A percentile compares a stretch with the other conserved stretches of the same genome.
Evolutionary conservation across 345 rosid genomes (phyloP).

Genomic region (Xanthoceras sorbifolium): DNA sequence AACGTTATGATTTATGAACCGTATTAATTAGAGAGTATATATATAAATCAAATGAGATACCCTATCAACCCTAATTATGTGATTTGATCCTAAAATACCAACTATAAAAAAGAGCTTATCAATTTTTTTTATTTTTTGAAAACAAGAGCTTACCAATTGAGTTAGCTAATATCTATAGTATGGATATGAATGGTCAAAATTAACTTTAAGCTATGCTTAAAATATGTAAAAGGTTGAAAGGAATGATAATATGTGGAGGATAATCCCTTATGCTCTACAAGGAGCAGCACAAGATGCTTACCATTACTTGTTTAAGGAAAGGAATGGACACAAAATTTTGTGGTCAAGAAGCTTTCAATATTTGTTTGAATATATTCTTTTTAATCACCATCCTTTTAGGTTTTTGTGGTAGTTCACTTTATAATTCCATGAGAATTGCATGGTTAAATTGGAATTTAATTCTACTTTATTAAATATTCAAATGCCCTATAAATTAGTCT

Average conservation of each 20-base stretch:
- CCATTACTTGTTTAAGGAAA: background rate
- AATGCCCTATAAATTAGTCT: background rate
- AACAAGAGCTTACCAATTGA: no score
- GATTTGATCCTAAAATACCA: no score
- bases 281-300: background rate
- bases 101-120: no score
- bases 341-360: background rate
- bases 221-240: background rate
- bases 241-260: constrained; percentile 13
- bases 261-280: background rate
- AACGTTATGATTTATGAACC: no score
- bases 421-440: background rate
- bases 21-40: no score
- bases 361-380: constrained; percentile 15
- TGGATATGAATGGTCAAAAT: background rate
- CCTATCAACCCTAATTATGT: no score
- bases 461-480: background rate
- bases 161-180: no score
- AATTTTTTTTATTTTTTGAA: no score
- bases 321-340: background rate
- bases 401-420: background rate
- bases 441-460: background rate
- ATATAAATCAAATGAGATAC: no score
- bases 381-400: background rate
- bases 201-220: background rate